Evolutionary conservation across 352 stramenopile species (phyloP).

Genomic region (Phytophthora syringae): DNA sequence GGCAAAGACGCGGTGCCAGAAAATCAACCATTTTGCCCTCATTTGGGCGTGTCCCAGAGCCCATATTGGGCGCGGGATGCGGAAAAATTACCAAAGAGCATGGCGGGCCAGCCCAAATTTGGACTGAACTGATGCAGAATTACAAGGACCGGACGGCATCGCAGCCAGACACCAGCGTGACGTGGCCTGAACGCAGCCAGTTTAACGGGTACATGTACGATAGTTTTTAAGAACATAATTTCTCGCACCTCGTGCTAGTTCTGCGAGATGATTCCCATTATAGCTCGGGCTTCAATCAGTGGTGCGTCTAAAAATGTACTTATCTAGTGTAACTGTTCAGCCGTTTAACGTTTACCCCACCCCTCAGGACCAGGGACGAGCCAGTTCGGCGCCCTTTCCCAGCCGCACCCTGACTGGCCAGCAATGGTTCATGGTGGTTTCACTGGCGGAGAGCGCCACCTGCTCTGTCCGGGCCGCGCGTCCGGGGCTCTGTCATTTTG

Average conservation of each 20-base stretch:
- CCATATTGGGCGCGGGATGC: background rate
- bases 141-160: constrained; percentile 14
- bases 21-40: background rate
- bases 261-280: no score
- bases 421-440: constrained; percentile 30
- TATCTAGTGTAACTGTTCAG: no score
- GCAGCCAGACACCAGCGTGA: no score
- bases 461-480: no score
- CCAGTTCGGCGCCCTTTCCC: constrained; percentile 33
- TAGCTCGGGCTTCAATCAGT: no score
- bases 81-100: background rate
- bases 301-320: no score
- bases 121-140: constrained; percentile 25
- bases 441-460: constrained; percentile 38
- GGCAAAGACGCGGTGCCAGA: constrained; percentile 24
- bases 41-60: background rate
- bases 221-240: no score
- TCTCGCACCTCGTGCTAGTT: no score
- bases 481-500: constrained; percentile 57
- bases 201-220: no score
- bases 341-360: constrained; percentile 23
- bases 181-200: no score
- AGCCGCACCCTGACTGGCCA: constrained; percentile 39
- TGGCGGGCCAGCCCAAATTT: background rate
- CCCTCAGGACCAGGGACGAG: constrained; percentile 11